Evolutionary conservation across 225 moss, liverwort and hornwort species (phyloP), one percentile per base, ranked within the genome.

Genomic region (Takakia lepidozioides): DNA sequence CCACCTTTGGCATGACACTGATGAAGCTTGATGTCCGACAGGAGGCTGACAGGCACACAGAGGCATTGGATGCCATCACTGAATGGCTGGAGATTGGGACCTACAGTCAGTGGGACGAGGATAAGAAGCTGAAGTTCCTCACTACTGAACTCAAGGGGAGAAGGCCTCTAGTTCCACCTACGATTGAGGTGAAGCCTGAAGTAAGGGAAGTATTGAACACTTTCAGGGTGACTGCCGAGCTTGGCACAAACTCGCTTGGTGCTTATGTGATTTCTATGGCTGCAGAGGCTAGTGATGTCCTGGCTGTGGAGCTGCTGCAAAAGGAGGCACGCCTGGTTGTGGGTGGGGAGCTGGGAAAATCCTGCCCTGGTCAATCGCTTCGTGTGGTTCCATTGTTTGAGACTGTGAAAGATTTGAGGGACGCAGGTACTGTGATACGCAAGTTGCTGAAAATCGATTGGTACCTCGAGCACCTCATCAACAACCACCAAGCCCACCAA

Each of bases 251-350:
- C 29, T 91, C 86, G 10, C 69, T 91, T 9, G 91, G 86, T 56
- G 86, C 91, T 16, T 91, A 91, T 45, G 67, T 86, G 27, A 91
- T 91, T 45, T 91, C 91, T 34, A 91, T 91, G 91, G 86, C 91
- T 36, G 77, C 86, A 52, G 71, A 86, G 62, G 91, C 83, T 2
- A 86, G 78, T 60, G 86, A 91, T 46, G 78, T 91, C 20, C 68
- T 91, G 35, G 91, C 83, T 13, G 83, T 91, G 15, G 91, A 91
- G 64, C 55, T 91, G 21, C 42, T 91, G 19, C 91, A 86, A 62
- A 91, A 84, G 50, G 86, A 91, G 56, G 78, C 91, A 40, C 65
- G 83, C 65, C 82, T 91, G 23, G 73, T 71, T n/a, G 81, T 86
- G 14, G 59, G 77, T 42, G 91, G 86, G 43, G 86, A 91, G 27